These are phyloP conservation scores for Paramyrothecium roridum DNA, from an alignment of 2,329 filamentous ascomycete species.

Conservation along the genomic window DNA sequence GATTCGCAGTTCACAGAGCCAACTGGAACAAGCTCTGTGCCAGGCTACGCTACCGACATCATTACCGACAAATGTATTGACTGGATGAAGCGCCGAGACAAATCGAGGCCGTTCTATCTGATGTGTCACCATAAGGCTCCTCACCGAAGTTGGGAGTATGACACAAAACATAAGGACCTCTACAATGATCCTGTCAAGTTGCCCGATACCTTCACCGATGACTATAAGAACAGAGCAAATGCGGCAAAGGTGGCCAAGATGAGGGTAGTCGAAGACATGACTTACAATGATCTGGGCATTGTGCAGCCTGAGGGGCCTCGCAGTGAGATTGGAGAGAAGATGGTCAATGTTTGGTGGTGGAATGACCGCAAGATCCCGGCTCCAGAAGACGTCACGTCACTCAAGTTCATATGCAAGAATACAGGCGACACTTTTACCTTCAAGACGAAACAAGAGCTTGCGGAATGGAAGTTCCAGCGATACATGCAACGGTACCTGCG, in stretches of 20 bases:
- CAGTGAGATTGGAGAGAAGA: too few species aligned
- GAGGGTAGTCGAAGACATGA: slow-evolving; percentile 47
- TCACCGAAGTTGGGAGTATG: slow-evolving; percentile 49
- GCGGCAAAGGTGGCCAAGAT: slow-evolving; percentile 49
- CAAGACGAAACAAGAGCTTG: slow-evolving; percentile 33
- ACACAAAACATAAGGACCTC: slow-evolving; percentile 43
- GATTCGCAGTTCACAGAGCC: slow-evolving; percentile 47
- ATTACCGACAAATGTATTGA: slow-evolving; percentile 47
- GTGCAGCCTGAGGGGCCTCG: slow-evolving; percentile 50
- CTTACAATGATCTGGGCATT: slow-evolving; percentile 48
- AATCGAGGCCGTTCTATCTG: slow-evolving; percentile 44
- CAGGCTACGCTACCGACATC: slow-evolving; percentile 48
- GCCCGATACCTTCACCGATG: slow-evolving; percentile 49
- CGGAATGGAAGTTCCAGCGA: slow-evolving; percentile 53
- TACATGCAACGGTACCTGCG: slow-evolving; percentile 55
- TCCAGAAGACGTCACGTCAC: slow-evolving; percentile 22
- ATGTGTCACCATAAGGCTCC: slow-evolving; percentile 58
- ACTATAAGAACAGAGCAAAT: slow-evolving; percentile 50
- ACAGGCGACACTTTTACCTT: slow-evolving; percentile 44
- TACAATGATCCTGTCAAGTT: slow-evolving; percentile 43
- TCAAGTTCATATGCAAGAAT: slow-evolving; percentile 40
- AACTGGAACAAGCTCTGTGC: slow-evolving; percentile 22
- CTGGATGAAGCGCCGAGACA: slow-evolving; percentile 31
- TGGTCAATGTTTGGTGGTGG: slow-evolving; percentile 31
- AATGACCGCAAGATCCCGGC: slow-evolving; percentile 16